phyloP scores from a whole-genome alignment of 129 eudicot genomes.

The Ambrosia artemisiifolia region DNA sequence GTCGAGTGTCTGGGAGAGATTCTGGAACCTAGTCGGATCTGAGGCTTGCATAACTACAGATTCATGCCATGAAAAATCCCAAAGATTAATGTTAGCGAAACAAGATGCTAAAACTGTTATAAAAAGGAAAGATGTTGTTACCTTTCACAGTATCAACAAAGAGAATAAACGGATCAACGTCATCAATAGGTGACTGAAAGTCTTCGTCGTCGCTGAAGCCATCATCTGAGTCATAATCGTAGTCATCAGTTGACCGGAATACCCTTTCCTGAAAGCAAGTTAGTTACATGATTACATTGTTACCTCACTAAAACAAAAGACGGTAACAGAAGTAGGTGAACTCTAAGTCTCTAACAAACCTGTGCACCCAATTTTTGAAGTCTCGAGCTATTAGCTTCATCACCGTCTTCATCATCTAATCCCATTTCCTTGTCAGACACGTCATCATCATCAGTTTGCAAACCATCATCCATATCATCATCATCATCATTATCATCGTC shows the following conservation, averaged over 20 bases:
- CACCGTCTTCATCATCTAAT: slow-evolving; percentile 76
- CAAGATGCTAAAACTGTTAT: neutral
- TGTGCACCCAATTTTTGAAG: slow-evolving; percentile 77
- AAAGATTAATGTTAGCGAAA: neutral
- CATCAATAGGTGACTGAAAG: slow-evolving; percentile 92
- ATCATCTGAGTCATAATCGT: slow-evolving; percentile 76
- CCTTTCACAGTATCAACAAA: slow-evolving; percentile 85
- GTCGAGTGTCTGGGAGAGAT: slow-evolving; percentile 73
- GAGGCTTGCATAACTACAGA: slow-evolving; percentile 72
- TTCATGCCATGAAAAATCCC: neutral
- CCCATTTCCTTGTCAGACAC: slow-evolving; percentile 89
- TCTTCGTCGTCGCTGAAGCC: slow-evolving; percentile 89
- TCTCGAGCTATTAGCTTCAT: slow-evolving; percentile 65
- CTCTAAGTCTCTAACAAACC: slow-evolving; percentile 53
- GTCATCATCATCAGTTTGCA: slow-evolving; percentile 58
- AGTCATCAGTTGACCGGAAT: slow-evolving; percentile 60
- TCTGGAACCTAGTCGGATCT: slow-evolving; percentile 74
- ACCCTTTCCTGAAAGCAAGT: slow-evolving; percentile 59
- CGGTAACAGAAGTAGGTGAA: neutral
- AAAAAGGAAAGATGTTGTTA: slow-evolving; percentile 17
- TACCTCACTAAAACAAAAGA: neutral
- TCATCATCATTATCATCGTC: slow-evolving; percentile 66
- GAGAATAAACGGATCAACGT: slow-evolving; percentile 84
- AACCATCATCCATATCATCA: slow-evolving; percentile 64
- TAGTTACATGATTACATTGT: neutral